A percentile compares a stretch with the other conserved stretches of the same genome.
These are phyloP conservation scores for Cenchrus americanus DNA, from an alignment of 176 grass and related monocot genomes.

Conservation along the genomic window DNA sequence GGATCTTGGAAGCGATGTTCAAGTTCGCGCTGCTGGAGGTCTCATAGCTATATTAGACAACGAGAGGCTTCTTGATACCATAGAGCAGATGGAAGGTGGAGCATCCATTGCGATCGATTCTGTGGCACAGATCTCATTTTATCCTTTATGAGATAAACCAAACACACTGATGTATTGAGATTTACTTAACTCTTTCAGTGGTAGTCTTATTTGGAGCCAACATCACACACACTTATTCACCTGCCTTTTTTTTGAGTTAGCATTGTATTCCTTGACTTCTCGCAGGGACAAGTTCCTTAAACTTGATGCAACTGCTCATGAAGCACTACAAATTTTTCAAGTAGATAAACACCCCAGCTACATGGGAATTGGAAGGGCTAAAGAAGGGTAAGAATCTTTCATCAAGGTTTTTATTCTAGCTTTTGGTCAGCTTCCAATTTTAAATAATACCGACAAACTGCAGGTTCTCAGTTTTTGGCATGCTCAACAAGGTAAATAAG, in stretches of 20 bases:
- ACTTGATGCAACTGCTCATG: constrained; percentile 91
- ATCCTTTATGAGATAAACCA: constrained; percentile 53
- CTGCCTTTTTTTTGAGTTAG: neutral
- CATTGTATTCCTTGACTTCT: constrained; percentile 62
- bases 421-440: constrained; percentile 33
- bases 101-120: constrained; percentile 85
- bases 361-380: constrained; percentile 97
- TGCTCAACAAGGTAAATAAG: constrained; percentile 84
- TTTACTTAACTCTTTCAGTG: constrained; percentile 28
- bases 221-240: neutral
- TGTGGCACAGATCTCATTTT: constrained; percentile 90
- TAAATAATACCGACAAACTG: constrained; percentile 37
- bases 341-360: constrained; percentile 94
- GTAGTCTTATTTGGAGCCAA: constrained; percentile 16
- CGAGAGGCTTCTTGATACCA: constrained; percentile 84
- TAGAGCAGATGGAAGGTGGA: constrained; percentile 86
- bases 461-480: constrained; percentile 99
- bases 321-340: constrained; percentile 97
- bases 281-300: constrained; percentile 93
- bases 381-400: constrained; percentile 82
- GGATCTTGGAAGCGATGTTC: constrained; percentile 95
- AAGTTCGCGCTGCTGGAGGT: constrained; percentile 95
- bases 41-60: constrained; percentile 96
- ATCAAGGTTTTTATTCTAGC: constrained; percentile 28
- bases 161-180: constrained; percentile 28